Evolutionary conservation across 805 yeast species (phyloP).

Genomic region (Allodekkera sacchari): DNA sequence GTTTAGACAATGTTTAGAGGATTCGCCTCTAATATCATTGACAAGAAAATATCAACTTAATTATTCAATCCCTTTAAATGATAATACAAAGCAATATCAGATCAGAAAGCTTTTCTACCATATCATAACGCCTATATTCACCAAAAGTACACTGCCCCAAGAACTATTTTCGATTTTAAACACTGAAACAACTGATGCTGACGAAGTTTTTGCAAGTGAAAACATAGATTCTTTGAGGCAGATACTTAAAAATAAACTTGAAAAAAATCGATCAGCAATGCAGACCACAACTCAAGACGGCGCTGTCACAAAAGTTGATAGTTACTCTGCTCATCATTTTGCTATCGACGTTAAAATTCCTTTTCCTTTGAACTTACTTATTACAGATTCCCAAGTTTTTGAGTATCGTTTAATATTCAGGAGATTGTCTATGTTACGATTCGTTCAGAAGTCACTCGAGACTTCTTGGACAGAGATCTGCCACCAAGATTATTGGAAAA

Average conservation of each 20-base stretch:
- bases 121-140: constrained; percentile 10
- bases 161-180: constrained; percentile 42
- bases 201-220: constrained; percentile 37
- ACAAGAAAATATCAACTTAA: constrained; percentile 20
- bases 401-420: constrained; percentile 79
- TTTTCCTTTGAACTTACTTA: constrained; percentile 75
- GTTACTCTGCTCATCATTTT: constrained; percentile 41
- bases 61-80: constrained; percentile 4
- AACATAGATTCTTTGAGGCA: constrained; percentile 35
- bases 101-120: constrained; percentile 12
- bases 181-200: constrained; percentile 47
- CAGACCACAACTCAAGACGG: constrained; percentile 12
- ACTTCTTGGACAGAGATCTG: constrained; percentile 67
- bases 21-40: constrained; percentile 24
- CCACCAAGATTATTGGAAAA: constrained; percentile 60
- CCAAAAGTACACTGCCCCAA: constrained; percentile 14
- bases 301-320: constrained; percentile 30
- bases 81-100: neutral
- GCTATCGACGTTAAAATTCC: constrained; percentile 61
- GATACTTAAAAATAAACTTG: constrained; percentile 35
- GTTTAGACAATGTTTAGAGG: constrained; percentile 29
- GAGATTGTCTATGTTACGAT: constrained; percentile 55
- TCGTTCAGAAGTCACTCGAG: constrained; percentile 50
- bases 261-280: constrained; percentile 14
- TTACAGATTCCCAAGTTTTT: constrained; percentile 59